A percentile compares a stretch with the other conserved stretches of the same genome.
phyloP scores from a whole-genome alignment of 2,329 filamentous ascomycete genomes.

The Biscogniauxia sp. region DNA sequence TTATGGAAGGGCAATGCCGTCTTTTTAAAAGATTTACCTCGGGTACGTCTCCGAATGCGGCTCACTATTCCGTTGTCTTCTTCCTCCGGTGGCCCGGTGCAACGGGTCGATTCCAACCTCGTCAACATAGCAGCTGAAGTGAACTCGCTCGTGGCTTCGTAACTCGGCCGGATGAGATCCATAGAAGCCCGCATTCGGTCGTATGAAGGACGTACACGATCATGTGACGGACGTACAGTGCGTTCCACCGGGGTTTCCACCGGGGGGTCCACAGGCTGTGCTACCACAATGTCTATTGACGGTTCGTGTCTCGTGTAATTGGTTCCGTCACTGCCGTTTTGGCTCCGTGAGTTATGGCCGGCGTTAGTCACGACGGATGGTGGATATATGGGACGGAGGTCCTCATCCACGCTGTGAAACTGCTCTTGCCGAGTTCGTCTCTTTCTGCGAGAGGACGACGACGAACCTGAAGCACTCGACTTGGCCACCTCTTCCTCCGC shows the following conservation, averaged over 20 bases:
- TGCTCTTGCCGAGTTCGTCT: conserved; percentile 53
- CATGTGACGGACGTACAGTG: conserved; percentile 51
- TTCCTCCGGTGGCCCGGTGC: conserved; percentile 25
- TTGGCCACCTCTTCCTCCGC: conserved; percentile 35
- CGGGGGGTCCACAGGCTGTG: conserved; percentile 25
- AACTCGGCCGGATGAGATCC: conserved; percentile 80
- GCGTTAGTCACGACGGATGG: conserved; percentile 76
- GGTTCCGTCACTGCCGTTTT: conserved; percentile 91
- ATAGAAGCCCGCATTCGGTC: conserved; percentile 84
- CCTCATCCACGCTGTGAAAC: conserved; percentile 73
- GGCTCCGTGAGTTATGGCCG: conserved; percentile 77
- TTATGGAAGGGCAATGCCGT: conserved; percentile 30
- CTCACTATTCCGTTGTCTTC: conserved; percentile 29
- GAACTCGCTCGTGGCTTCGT: conserved; percentile 86
- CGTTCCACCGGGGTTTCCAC: conserved; percentile 25
- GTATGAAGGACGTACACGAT: conserved; percentile 77
- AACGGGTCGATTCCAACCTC: conserved; percentile 74
- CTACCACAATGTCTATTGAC: conserved; percentile 52
- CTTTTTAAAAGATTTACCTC: conserved; percentile 34
- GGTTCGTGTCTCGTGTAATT: conserved; percentile 73
- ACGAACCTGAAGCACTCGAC: conserved; percentile 41
- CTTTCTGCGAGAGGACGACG: conserved; percentile 33
- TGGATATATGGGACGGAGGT: conserved; percentile 88
- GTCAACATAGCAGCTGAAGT: conserved; percentile 84
- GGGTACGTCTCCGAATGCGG: conserved; percentile 32